Evolutionary conservation across 306 rosid genomes (phyloP), one percentile per base, ranked within the genome.

Genomic region (Herpetospermum pedunculosum): DNA sequence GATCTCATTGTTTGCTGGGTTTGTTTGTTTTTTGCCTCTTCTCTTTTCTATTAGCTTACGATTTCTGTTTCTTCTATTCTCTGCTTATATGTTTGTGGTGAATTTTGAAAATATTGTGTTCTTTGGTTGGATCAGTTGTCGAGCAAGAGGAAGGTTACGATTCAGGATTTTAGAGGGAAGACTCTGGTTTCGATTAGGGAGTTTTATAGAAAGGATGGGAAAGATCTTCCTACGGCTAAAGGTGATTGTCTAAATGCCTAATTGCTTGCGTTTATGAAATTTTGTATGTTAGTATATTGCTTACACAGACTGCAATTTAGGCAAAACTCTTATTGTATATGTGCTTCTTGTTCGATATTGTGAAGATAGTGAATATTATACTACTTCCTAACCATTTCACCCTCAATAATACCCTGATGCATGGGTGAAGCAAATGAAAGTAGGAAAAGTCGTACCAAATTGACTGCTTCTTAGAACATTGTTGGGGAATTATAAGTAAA

Each of bases 1-100:
- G 83, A 94, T 78, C 87, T 83, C 78, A 83, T 94, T 23, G 86
- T 94, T 59, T 91, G 99, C 85, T 83, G 85, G 92, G 98, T 94
- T 5, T 25, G 65, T 68, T 18, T 53, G 2, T 46, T 46, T 46
- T 15, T 46, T 14, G 46, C 70, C 53, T 18, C 41, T 41, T 11
- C 15, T 65, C 5, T 1, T 21, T 53, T 64, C 77, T 60, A 63
- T 60, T 75, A 73, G 77, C 32, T 26, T 76, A 23, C 75, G 41
- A 4, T 57, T 69, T 1, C 40, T 3, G 1, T 44, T 13, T 19
- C 5, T 63, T 63, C 12, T 6, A 18, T 30, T 57, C 32, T 26
- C 37, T 57, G 38, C 13, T 57, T 26, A 5, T 55, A 15, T 59
- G 25, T 30, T 30, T 59, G 3, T 29, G 67, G 40, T 50, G 26